phyloP scores from a whole-genome alignment of 176 grass and related monocot species.

The Typha latifolia region DNA sequence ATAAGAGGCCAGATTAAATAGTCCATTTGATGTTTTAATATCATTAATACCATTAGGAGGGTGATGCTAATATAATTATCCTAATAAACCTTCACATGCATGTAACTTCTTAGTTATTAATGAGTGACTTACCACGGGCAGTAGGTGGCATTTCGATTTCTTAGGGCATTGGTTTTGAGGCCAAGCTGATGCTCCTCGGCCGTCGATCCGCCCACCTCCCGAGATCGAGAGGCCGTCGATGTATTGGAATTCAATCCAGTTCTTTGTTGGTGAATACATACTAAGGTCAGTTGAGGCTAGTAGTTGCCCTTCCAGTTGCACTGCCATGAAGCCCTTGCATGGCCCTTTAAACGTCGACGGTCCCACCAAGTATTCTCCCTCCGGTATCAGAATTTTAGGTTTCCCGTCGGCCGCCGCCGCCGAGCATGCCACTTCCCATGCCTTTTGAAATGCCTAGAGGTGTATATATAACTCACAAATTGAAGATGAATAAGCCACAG shows the following conservation, averaged over 20 bases:
- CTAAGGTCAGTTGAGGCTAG: constrained; percentile 44
- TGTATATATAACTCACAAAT: background rate
- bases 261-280: constrained; percentile 13
- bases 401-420: constrained; percentile 3
- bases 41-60: too few relatives aligned
- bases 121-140: constrained; percentile 33
- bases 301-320: constrained; percentile 46
- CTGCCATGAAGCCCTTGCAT: constrained; percentile 38
- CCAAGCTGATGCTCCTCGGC: constrained; percentile 51
- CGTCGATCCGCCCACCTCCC: constrained; percentile 44
- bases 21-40: too few relatives aligned
- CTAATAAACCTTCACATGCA: too few relatives aligned
- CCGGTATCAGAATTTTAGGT: constrained; percentile 36
- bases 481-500: background rate
- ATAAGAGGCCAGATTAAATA: too few relatives aligned
- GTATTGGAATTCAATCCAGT: constrained; percentile 50
- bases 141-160: constrained; percentile 35
- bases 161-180: constrained; percentile 37
- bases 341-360: constrained; percentile 32
- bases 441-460: constrained; percentile 26
- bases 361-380: constrained; percentile 32
- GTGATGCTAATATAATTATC: too few relatives aligned
- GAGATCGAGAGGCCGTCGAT: constrained; percentile 31
- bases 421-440: constrained; percentile 46
- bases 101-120: too few relatives aligned